A percentile compares a stretch with the other conserved stretches of the same genome.
Evolutionary conservation across 164 flowering plant genomes (phyloP).

Genomic region (Vitis amurensis): DNA sequence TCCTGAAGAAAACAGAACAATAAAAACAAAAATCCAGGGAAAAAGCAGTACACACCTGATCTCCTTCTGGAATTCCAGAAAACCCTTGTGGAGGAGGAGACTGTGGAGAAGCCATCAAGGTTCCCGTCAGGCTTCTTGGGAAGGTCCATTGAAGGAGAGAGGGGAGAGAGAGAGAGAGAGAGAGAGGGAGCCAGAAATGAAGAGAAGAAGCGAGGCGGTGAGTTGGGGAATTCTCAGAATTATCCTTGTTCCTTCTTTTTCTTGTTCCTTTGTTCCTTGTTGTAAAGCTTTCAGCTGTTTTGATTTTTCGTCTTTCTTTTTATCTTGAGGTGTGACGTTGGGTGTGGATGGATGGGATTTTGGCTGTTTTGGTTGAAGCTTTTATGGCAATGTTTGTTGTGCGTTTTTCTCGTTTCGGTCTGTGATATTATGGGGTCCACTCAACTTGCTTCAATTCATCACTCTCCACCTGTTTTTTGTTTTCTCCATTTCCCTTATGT

Average conservation of each 20-base stretch:
- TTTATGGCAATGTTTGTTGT: constrained; percentile 8
- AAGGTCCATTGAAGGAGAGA: neutral
- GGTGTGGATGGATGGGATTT: neutral
- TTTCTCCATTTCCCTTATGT: too few species aligned
- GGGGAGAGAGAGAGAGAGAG: constrained; percentile 3
- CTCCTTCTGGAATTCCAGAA: constrained; percentile 71
- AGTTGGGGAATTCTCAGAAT: too few species aligned
- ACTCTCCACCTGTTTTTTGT: too few species aligned
- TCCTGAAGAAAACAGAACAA: neutral
- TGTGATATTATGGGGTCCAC: too few species aligned
- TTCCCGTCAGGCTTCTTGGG: constrained; percentile 10
- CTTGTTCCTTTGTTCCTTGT: neutral
- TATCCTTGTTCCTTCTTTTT: neutral
- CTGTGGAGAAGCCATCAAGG: constrained; percentile 49
- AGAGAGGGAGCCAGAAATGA: too few species aligned
- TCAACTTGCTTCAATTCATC: neutral
- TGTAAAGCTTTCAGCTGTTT: too few species aligned
- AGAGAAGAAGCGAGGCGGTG: too few species aligned
- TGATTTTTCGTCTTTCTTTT: too few species aligned
- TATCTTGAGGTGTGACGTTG: too few species aligned
- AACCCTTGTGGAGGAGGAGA: constrained; percentile 35
- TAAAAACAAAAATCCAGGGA: neutral
- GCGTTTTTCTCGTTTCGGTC: neutral
- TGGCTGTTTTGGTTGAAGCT: constrained; percentile 8
- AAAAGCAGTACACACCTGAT: constrained; percentile 39